Evolutionary conservation across 129 eudicot genomes (phyloP).

Genomic region (Heracleum sosnowskyi): DNA sequence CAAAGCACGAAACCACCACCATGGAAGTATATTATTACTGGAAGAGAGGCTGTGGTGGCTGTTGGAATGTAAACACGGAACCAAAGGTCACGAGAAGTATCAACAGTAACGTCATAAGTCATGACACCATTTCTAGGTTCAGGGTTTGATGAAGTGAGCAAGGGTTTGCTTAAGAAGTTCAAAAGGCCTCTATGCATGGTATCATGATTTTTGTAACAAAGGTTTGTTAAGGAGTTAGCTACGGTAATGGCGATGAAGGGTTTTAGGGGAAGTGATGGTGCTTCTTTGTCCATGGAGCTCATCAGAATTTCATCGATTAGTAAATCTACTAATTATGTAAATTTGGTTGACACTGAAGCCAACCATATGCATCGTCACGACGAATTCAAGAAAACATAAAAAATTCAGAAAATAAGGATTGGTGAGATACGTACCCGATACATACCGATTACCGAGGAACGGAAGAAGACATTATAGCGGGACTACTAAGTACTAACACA

Average conservation of each 20-base stretch:
- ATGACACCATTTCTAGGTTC: conserved; percentile 33
- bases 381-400: too few relatives aligned
- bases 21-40: not conserved
- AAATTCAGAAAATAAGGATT: too few relatives aligned
- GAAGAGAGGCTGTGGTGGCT: not conserved
- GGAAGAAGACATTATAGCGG: too few relatives aligned
- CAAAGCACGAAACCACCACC: not conserved
- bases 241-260: not conserved
- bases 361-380: too few relatives aligned
- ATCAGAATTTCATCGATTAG: not conserved
- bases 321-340: too few relatives aligned
- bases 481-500: too few relatives aligned
- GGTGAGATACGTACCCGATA: too few relatives aligned
- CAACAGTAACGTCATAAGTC: conserved; percentile 33
- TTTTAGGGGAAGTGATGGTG: not conserved
- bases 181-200: not conserved
- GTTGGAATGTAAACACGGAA: conserved; percentile 41
- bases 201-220: not conserved
- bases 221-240: not conserved
- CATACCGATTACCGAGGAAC: too few relatives aligned
- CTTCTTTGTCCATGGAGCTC: not conserved
- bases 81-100: conserved; percentile 47
- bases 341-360: too few relatives aligned
- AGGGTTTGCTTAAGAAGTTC: not conserved
- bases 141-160: conserved; percentile 12